A percentile compares a stretch with the other conserved stretches of the same genome.
Evolutionary conservation across 768 basidiomycete species (phyloP).

Genomic region (Mycena sanguinolenta): DNA sequence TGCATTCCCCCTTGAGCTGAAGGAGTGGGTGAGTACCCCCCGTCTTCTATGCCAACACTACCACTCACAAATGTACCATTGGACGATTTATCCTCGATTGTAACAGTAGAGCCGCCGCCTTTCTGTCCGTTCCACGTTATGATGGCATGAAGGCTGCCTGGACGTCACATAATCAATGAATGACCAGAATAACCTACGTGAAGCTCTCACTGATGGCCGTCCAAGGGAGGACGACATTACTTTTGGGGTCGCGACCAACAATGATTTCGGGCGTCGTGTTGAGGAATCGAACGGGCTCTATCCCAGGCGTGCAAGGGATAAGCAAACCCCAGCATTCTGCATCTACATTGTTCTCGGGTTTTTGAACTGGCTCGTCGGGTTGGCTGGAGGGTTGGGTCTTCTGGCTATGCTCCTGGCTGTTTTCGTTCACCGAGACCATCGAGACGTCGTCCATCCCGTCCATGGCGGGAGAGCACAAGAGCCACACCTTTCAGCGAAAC

Average conservation of each 20-base stretch:
- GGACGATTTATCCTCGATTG: slow-evolving; percentile 13
- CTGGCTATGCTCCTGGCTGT: slow-evolving; percentile 3
- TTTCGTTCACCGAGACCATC: slow-evolving; percentile 17
- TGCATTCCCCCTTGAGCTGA: slow-evolving; percentile 12
- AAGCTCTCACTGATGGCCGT: slow-evolving; percentile 16
- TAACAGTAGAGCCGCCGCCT: slow-evolving; percentile 5
- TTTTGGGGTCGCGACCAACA: slow-evolving; percentile 16
- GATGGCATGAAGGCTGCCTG: slow-evolving; percentile 13
- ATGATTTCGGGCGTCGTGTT: neutral
- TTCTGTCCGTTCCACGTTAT: slow-evolving; percentile 22
- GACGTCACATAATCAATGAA: neutral
- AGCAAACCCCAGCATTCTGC: slow-evolving; percentile 30
- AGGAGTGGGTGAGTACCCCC: neutral
- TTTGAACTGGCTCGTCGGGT: neutral
- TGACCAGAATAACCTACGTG: neutral
- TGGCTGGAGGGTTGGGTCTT: slow-evolving; percentile 17
- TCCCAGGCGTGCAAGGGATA: slow-evolving; percentile 12
- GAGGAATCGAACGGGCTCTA: slow-evolving; percentile 5
- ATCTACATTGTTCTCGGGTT: neutral
- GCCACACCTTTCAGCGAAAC: neutral
- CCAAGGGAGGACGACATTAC: slow-evolving; percentile 1
- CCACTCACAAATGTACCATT: slow-evolving; percentile 31
- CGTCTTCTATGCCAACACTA: neutral
- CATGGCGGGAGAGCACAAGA: slow-evolving; percentile 8
- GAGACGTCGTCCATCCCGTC: too few species aligned